Conservation (phyloP, 805 yeast genomes). For the Candida takata region DNA sequence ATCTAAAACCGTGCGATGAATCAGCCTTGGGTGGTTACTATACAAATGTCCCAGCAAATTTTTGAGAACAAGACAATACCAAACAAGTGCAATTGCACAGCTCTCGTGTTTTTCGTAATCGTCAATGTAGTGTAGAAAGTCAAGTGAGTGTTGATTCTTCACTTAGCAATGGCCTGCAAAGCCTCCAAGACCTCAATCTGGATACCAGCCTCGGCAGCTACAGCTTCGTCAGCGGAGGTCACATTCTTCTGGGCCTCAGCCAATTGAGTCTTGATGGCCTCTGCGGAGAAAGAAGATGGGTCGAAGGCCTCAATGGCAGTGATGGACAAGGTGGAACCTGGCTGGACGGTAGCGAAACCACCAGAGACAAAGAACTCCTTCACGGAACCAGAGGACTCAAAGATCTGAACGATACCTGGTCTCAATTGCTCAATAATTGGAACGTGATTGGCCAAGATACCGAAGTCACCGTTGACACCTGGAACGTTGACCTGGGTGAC, state of each 20-base stretch:
- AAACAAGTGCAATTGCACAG: too few species aligned
- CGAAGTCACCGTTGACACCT: conserved; percentile 91
- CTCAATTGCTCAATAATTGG: conserved; percentile 94
- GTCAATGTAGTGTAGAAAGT: too few species aligned
- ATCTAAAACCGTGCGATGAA: not conserved
- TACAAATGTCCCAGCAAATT: too few species aligned
- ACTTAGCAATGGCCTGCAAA: conserved; percentile 74
- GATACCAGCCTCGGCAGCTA: conserved; percentile 91
- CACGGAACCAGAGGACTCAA: conserved; percentile 64
- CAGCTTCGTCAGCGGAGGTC: conserved; percentile 74
- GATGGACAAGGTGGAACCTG: conserved; percentile 84
- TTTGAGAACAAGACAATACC: too few species aligned
- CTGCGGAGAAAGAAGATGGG: conserved; percentile 76
- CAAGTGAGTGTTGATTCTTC: too few species aligned
- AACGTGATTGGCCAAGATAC: conserved; percentile 96
- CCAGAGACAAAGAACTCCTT: conserved; percentile 88
- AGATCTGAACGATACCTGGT: conserved; percentile 92
- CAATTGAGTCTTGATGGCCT: conserved; percentile 70
- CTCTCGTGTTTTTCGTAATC: not conserved
- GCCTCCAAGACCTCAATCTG: conserved; percentile 96
- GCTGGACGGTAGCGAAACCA: conserved; percentile 94
- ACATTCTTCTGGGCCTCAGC: conserved; percentile 93
- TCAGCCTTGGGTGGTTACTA: too few species aligned
- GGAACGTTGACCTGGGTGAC: conserved; percentile 87
- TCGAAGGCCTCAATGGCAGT: conserved; percentile 95